Conservation (phyloP, 2,329 filamentous ascomycete genomes). For the Exophiala calicioides region DNA sequence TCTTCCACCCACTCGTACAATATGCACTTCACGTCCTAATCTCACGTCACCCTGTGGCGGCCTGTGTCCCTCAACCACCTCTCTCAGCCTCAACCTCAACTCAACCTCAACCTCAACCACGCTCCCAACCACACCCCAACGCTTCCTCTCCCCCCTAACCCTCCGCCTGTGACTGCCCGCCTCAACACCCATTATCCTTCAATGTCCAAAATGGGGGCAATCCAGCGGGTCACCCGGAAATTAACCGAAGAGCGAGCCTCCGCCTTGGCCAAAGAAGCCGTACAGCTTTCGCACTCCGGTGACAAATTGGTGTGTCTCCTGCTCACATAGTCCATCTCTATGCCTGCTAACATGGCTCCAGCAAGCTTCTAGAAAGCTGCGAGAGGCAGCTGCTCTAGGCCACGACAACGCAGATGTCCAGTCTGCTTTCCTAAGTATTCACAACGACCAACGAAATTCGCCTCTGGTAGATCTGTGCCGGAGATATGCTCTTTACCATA, state of each 20-base stretch:
- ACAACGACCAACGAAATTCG: slow-evolving; percentile 34
- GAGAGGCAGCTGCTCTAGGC: slow-evolving; percentile 51
- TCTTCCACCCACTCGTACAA: slow-evolving; percentile 5
- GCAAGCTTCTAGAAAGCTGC: slow-evolving; percentile 50
- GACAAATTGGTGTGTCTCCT: slow-evolving; percentile 44
- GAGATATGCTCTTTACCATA: slow-evolving; percentile 43
- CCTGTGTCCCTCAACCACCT: slow-evolving; percentile 7
- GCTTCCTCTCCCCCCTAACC: background rate
- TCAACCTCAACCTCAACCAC: no score
- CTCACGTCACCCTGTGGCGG: slow-evolving; percentile 19
- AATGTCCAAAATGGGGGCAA: slow-evolving; percentile 27
- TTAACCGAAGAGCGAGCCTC: slow-evolving; percentile 48
- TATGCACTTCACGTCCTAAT: slow-evolving; percentile 22
- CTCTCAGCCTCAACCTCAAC: no score
- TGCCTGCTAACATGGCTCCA: slow-evolving; percentile 30
- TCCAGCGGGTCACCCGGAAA: slow-evolving; percentile 29
- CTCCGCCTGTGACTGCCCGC: background rate
- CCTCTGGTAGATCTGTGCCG: slow-evolving; percentile 48
- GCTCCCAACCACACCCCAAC: background rate
- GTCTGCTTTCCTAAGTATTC: slow-evolving; percentile 48
- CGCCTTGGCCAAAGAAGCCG: slow-evolving; percentile 48
- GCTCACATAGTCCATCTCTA: background rate
- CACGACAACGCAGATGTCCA: slow-evolving; percentile 48
- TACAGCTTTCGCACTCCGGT: slow-evolving; percentile 48
- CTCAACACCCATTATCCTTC: slow-evolving; percentile 1